Evolutionary conservation across 441 rosid genomes (phyloP).

Genomic region (Syzygium syzygioides): DNA sequence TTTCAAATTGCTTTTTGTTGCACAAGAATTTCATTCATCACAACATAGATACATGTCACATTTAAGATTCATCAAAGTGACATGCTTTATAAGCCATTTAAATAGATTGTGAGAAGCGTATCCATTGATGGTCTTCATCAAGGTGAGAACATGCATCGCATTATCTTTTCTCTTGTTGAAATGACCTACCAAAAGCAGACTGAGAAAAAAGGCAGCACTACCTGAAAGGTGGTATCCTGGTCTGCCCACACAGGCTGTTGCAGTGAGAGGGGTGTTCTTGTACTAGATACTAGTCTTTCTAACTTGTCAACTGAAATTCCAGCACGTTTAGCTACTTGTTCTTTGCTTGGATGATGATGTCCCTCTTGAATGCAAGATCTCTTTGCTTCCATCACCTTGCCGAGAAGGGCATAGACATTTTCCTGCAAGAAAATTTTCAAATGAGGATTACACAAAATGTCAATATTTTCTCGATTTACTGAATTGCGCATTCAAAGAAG

Average conservation of each 20-base stretch:
- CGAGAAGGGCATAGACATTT: slow-evolving; percentile 45
- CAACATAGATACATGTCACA: not conserved
- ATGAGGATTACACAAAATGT: not conserved
- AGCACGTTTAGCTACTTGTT: slow-evolving; percentile 58
- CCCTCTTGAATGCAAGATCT: slow-evolving; percentile 54
- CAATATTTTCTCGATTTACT: not conserved
- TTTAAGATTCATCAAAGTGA: not conserved
- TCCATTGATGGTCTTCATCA: not conserved
- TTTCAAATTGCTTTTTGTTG: not conserved
- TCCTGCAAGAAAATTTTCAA: slow-evolving; percentile 38
- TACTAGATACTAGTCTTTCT: slow-evolving; percentile 35
- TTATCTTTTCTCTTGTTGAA: not conserved
- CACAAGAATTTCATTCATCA: not conserved
- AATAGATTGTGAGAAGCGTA: not conserved
- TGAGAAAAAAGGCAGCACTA: slow-evolving; percentile 13
- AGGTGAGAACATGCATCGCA: not conserved
- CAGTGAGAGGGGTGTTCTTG: slow-evolving; percentile 66
- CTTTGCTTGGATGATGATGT: slow-evolving; percentile 44
- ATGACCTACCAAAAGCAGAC: not conserved
- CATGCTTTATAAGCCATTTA: not conserved
- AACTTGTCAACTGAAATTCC: slow-evolving; percentile 61
- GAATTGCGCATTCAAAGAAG: not conserved
- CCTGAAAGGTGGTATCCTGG: slow-evolving; percentile 75
- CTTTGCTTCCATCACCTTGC: slow-evolving; percentile 69
- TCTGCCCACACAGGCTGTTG: slow-evolving; percentile 76